Evolutionary conservation across 768 basidiomycete genomes (phyloP).

Genomic region (Leccinum subtestaceum): DNA sequence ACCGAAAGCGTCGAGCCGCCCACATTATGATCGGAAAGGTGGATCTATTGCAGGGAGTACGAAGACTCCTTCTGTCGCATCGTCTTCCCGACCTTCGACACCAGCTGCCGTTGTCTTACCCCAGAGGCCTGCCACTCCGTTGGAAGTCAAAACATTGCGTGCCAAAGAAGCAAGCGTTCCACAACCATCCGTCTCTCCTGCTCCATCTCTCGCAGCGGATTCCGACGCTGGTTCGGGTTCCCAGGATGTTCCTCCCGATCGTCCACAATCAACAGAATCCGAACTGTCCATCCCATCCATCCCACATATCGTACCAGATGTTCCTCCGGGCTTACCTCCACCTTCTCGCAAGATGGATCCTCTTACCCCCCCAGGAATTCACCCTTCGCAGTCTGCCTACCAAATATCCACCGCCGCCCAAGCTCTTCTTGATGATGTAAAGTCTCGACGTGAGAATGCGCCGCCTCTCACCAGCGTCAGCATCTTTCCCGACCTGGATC

Average conservation of each 20-base stretch:
- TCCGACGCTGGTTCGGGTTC: slow-evolving; percentile 47
- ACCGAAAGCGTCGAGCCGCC: slow-evolving; percentile 34
- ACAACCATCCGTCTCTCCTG: slow-evolving; percentile 38
- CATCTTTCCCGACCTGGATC: slow-evolving; percentile 88
- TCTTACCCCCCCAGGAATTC: slow-evolving; percentile 44
- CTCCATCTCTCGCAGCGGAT: slow-evolving; percentile 48
- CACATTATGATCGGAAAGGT: slow-evolving; percentile 44
- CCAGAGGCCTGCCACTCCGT: slow-evolving; percentile 44
- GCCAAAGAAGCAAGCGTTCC: slow-evolving; percentile 43
- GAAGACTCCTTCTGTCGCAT: slow-evolving; percentile 46
- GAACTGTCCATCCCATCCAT: slow-evolving; percentile 35
- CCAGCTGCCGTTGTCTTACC: slow-evolving; percentile 41
- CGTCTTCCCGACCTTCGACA: slow-evolving; percentile 57
- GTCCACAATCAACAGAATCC: slow-evolving; percentile 42
- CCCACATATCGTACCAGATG: slow-evolving; percentile 51
- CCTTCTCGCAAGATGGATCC: slow-evolving; percentile 49
- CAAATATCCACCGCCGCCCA: slow-evolving; percentile 87
- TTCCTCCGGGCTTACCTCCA: slow-evolving; percentile 46
- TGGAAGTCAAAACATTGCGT: slow-evolving; percentile 39
- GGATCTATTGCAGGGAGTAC: slow-evolving; percentile 32
- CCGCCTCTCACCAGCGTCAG: slow-evolving; percentile 42
- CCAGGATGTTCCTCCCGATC: slow-evolving; percentile 42
- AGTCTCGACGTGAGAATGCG: slow-evolving; percentile 63
- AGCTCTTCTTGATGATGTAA: slow-evolving; percentile 81
- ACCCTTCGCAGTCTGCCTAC: slow-evolving; percentile 54